Percentiles rank a stretch among this genome's conserved stretches.
Evolutionary conservation across 2,329 filamentous ascomycete species (phyloP).

Genomic region (Polychaeton citri): DNA sequence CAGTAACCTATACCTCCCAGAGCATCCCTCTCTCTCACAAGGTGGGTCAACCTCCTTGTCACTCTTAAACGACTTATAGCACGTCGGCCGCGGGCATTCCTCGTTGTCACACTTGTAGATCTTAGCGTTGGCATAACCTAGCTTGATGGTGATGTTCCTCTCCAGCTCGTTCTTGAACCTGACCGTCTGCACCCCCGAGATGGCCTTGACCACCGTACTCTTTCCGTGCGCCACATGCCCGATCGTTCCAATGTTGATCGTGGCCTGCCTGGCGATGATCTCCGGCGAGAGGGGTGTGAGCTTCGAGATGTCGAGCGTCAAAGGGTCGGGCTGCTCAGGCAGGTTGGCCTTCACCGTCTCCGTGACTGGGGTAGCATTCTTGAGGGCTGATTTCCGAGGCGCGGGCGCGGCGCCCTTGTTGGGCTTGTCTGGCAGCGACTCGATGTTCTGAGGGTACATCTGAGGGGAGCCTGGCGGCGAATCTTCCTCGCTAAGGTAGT

Average conservation of each 20-base stretch:
- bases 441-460: conserved; percentile 42
- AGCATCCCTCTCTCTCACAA: conserved; percentile 86
- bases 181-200: conserved; percentile 96
- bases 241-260: conserved; percentile 98
- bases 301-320: conserved; percentile 67
- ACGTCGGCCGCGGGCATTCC: conserved; percentile 83
- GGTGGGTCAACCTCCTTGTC: conserved; percentile 97
- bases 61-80: conserved; percentile 95
- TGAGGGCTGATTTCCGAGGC: conserved; percentile 64
- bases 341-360: conserved; percentile 50
- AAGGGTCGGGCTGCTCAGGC: conserved; percentile 86
- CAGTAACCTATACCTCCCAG: conserved; percentile 73
- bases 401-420: conserved; percentile 47
- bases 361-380: conserved; percentile 47
- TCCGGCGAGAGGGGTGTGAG: conserved; percentile 83
- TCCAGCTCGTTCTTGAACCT: conserved; percentile 99
- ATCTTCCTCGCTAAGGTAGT: conserved; percentile 37
- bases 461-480: conserved; percentile 43
- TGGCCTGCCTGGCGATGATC: conserved; percentile 95
- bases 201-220: conserved; percentile 97
- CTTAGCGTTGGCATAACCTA: conserved; percentile 98
- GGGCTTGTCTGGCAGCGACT: conserved; percentile 52
- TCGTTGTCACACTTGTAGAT: conserved; percentile 96
- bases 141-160: conserved; percentile 98
- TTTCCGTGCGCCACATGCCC: conserved; percentile 98